Base-by-base conservation (phyloP, 2,329 filamentous ascomycete species). In the Ophiostoma ulmi region DNA sequence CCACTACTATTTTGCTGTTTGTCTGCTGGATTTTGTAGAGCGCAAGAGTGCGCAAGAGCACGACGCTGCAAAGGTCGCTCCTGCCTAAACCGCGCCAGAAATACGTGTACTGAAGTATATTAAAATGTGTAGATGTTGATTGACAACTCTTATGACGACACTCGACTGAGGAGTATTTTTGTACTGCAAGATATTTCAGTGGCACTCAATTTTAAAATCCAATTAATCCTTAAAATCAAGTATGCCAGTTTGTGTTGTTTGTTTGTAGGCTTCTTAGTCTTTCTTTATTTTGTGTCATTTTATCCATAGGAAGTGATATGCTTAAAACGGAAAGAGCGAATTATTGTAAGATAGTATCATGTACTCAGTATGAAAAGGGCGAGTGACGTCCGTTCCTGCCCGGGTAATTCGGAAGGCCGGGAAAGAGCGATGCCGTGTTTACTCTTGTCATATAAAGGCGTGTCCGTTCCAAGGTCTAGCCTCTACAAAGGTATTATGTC, bases 1-100 rank as follows among this genome's bases (percentile, higher is more conserved):
- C 58, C 58, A 35, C 58, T 26, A 17, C 58, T 63, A 20, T 36
- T 35, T 2, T 48, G 44, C 38, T 39, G 38, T 39, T 39, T 39
- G 38, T 39, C 38, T 39, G 8, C 11, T 39, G 38, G 38, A 7
- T 2, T 20, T 6, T 11, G 20, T 26, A 35, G 13, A 61, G 26
- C 55, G 55, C 55, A 61, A 61, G 55, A 35, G 13, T 36, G 26
- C 58, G 58, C 58, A 61, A 61, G 55, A 31, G 22, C 55, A 61
- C 22, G 55, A 3, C 22, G n/a, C 10, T 26, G 11, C 55, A 31
- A 31, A 22, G 26, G 55, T 5, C 52, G 52, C 22, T 13, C 52
- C 22, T 58, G n/a, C 52, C 52, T 58, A 58, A 26, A 26, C 22
- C 44, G 17, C 10, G 13, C 17, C n/a, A 58, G 22, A 58, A 22